Percentiles rank a stretch among this genome's conserved stretches.
Evolutionary conservation across 768 basidiomycete species (phyloP).

Genomic region (Lactarius sanguifluus): DNA sequence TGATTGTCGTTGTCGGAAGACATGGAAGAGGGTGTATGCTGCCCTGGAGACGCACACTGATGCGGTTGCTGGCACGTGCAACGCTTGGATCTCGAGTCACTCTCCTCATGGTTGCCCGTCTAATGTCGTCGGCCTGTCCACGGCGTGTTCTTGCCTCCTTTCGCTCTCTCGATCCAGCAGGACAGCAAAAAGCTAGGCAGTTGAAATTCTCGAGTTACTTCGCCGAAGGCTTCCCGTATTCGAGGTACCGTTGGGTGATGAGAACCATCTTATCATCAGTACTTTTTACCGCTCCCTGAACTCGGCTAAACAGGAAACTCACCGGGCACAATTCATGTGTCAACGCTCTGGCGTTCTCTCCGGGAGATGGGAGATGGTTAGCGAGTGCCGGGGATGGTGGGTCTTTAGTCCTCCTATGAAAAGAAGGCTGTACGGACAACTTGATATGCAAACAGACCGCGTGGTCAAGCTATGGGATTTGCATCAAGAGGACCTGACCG

Average conservation of each 20-base stretch:
- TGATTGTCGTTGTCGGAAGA: constrained; percentile 27
- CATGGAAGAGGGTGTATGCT: constrained; percentile 7
- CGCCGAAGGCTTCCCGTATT: constrained; percentile 18
- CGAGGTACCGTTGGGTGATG: constrained; percentile 12
- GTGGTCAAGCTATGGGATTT: constrained; percentile 40
- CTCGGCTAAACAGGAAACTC: constrained; percentile 34
- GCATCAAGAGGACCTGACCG: constrained; percentile 34
- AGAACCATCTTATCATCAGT: neutral
- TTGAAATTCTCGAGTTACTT: constrained; percentile 13
- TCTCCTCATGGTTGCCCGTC: constrained; percentile 15
- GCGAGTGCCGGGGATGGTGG: constrained; percentile 43
- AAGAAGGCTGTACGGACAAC: neutral
- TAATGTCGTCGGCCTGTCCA: constrained; percentile 19
- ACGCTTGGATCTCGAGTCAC: neutral
- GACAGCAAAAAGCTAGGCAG: constrained; percentile 17
- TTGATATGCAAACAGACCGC: constrained; percentile 32
- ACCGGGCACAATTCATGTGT: constrained; percentile 40
- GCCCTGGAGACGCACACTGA: neutral
- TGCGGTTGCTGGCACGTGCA: neutral
- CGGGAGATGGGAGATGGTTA: constrained; percentile 39
- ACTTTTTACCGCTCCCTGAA: neutral
- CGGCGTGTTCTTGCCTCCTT: constrained; percentile 7
- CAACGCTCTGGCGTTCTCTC: constrained; percentile 40
- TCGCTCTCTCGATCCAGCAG: constrained; percentile 9
- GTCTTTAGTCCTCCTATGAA: neutral